Conservation (phyloP, 768 basidiomycete species). For the Russula ochroleuca region DNA sequence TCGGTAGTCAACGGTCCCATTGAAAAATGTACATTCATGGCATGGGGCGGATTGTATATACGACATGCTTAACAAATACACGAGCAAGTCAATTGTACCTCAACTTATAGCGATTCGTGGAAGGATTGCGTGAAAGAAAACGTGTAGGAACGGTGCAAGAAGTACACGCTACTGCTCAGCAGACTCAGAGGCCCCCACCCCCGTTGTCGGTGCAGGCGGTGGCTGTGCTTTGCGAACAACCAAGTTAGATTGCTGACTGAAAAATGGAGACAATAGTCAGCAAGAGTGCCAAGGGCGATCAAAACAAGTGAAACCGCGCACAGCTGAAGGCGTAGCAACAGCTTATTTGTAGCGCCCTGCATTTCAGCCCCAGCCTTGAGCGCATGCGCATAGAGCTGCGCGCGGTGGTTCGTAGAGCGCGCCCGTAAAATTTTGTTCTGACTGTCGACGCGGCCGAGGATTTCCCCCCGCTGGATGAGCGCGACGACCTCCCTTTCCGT, state of each 20-base stretch:
- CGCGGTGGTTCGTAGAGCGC: constrained; percentile 73
- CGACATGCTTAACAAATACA: constrained; percentile 5
- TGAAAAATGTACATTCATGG: constrained; percentile 13
- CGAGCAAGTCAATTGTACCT: constrained; percentile 11
- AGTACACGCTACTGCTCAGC: constrained; percentile 14
- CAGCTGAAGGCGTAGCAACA: constrained; percentile 81
- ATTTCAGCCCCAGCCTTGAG: constrained; percentile 70
- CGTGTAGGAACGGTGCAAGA: not conserved
- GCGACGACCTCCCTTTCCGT: constrained; percentile 69
- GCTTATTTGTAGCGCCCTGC: constrained; percentile 66
- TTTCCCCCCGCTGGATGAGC: constrained; percentile 72
- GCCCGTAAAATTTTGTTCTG: constrained; percentile 87
- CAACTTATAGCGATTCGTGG: constrained; percentile 8
- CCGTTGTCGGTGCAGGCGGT: constrained; percentile 1
- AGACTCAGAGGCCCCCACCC: constrained; percentile 11
- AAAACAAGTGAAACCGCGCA: constrained; percentile 40
- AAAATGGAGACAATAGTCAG: not conserved
- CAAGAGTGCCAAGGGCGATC: not conserved
- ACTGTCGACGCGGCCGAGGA: constrained; percentile 82
- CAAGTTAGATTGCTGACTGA: constrained; percentile 77
- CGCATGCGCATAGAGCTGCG: constrained; percentile 69
- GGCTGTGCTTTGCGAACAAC: constrained; percentile 61
- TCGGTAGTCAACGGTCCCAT: constrained; percentile 3
- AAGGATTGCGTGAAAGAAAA: not conserved
- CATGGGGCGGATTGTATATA: constrained; percentile 14